These are phyloP conservation scores for Saprolegnia diclina DNA, from an alignment of 352 stramenopile genomes.

Conservation along the genomic window DNA sequence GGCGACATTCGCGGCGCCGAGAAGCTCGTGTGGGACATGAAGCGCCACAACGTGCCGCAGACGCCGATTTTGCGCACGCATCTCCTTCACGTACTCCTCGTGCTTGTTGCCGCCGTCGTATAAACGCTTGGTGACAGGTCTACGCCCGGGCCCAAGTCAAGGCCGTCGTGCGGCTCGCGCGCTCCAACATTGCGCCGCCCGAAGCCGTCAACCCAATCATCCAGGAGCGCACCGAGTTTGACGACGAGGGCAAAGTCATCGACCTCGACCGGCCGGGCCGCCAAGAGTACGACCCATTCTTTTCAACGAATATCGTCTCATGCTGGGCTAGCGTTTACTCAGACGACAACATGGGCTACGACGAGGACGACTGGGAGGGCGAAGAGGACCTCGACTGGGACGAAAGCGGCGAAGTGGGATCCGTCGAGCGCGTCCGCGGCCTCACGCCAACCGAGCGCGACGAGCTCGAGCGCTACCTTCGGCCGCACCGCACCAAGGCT, in stretches of 20 bases:
- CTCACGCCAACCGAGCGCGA: background rate
- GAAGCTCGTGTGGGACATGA: conserved; percentile 69
- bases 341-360: conserved; percentile 59
- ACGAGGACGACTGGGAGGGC: conserved; percentile 48
- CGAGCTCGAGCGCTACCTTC: background rate
- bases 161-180: conserved; percentile 43
- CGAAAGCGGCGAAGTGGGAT: conserved; percentile 32
- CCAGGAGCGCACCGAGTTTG: conserved; percentile 61
- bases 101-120: background rate
- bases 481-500: background rate
- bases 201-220: conserved; percentile 45
- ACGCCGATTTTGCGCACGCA: conserved; percentile 65
- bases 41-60: conserved; percentile 56
- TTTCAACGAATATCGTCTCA: background rate
- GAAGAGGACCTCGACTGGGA: conserved; percentile 40
- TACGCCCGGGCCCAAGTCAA: conserved; percentile 71
- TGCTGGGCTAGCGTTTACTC: conserved; percentile 31
- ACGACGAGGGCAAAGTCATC: conserved; percentile 65
- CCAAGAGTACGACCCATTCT: conserved; percentile 49
- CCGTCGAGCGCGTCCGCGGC: background rate
- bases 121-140: conserved; percentile 24
- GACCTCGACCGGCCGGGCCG: conserved; percentile 64
- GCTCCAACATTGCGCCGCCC: conserved; percentile 44
- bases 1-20: conserved; percentile 69
- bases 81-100: conserved; percentile 43